Evolutionary conservation across 371 early-diverging fungal genomes (phyloP), one percentile per base, ranked within the genome.

Genomic region (Mortierella sp.): DNA sequence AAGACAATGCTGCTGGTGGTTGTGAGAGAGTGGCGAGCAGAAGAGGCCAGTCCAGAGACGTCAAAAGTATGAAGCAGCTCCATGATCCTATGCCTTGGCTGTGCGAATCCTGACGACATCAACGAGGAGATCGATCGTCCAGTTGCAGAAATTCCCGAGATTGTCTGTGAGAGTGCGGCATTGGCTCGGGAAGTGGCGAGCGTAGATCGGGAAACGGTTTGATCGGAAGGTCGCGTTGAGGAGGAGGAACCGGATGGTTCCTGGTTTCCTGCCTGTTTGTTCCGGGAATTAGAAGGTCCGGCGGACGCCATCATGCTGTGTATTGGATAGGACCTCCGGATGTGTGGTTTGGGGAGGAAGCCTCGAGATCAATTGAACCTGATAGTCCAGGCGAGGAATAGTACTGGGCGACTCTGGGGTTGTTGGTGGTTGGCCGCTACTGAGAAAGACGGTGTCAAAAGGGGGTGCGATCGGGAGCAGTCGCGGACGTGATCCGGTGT

Each of bases 1-100:
- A 88, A 88, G 10, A 88, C 80, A 27, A 88, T 84, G 44, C 85
- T 87, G 51, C 87, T 84, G 43, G 89, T 88, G 29, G 82, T 84
- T 29, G 89, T 84, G 14, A 88, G 75, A 10, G 87, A 83, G 44
- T 81, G 83, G 35, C 87, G 75, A 0, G 85, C 82, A 18, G 86
- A 85, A 29, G 85, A 81, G 1, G 85, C 85, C 16, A 85, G 71
- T 46, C 71, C 85, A 10, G 85, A 76, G 51, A 85, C 82, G 43
- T 85, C 82, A 58, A 85, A 85, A 2, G 81, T 70, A 48, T 85
- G 81, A 7, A 85, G 68, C n/a, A 85, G 60, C 49, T 85, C 85
- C 77, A 81, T 81, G 71, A 85, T 81, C 60, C 70, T 78, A 29
- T 85, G 85, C 60, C 76, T 78, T n/a, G 85, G 85, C 7, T 78